A percentile compares a stretch with the other conserved stretches of the same genome.
phyloP scores from a whole-genome alignment of 305 asterid species.

The Ajuga reptans region DNA sequence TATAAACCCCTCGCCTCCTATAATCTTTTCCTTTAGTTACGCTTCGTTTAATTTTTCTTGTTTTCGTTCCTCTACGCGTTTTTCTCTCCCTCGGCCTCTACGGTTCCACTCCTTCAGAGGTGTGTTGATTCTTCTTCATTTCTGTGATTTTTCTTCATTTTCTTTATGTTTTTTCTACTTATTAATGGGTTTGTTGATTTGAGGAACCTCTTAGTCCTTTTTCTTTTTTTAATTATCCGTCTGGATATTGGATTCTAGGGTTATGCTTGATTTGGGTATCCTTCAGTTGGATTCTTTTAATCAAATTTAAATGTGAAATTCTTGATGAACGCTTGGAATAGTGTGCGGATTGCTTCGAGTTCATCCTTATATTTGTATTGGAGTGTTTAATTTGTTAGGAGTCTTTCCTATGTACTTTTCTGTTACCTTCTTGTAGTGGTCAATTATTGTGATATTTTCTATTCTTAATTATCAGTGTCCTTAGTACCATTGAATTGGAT shows the following conservation, averaged over 20 bases:
- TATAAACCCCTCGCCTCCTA: conserved; percentile 16
- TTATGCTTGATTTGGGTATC: conserved; percentile 8
- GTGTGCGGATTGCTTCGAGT: background rate
- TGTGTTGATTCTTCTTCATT: conserved; percentile 14
- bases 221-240: background rate
- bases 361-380: background rate
- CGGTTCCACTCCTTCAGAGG: conserved; percentile 31
- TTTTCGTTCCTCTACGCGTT: conserved; percentile 8
- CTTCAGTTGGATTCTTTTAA: background rate
- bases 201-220: background rate
- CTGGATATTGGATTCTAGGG: conserved; percentile 24
- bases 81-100: conserved; percentile 16
- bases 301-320: background rate
- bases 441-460: background rate
- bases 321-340: background rate
- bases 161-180: background rate
- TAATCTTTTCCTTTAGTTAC: background rate
- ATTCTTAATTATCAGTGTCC: background rate
- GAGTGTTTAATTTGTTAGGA: background rate
- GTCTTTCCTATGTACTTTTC: background rate
- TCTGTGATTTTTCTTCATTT: background rate
- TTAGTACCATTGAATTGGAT: background rate
- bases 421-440: background rate
- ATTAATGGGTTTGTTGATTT: conserved; percentile 9
- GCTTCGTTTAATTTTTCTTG: background rate